Conservation (phyloP, 2,329 filamentous ascomycete genomes). For the Cytospora schulzeri region DNA sequence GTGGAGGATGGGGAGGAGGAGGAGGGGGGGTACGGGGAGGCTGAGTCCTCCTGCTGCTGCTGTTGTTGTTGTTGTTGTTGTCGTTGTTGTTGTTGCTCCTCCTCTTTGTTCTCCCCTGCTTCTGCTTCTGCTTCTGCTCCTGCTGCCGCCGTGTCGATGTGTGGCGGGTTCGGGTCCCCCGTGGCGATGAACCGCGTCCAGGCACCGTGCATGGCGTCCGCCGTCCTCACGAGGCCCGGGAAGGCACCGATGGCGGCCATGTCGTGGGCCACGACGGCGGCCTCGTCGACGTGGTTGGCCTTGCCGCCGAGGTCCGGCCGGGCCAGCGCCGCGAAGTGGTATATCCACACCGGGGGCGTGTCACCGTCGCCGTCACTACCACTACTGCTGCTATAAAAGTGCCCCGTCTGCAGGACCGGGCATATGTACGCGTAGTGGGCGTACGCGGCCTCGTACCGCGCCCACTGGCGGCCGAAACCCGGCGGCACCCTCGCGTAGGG, state of each 20-base stretch:
- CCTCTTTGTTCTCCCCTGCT: too few relatives aligned
- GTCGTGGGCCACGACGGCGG: conserved; percentile 47
- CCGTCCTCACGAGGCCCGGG: conserved; percentile 42
- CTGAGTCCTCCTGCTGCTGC: background rate
- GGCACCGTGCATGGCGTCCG: conserved; percentile 46
- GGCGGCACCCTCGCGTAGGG: conserved; percentile 43
- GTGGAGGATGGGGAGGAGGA: background rate
- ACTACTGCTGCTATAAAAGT: conserved; percentile 40
- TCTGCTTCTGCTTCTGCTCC: conserved; percentile 13
- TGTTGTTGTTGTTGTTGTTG: too few relatives aligned
- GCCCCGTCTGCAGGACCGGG: conserved; percentile 62
- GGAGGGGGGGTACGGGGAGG: background rate
- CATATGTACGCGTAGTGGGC: conserved; percentile 67
- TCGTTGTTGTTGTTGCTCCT: too few relatives aligned
- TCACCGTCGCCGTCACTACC: background rate
- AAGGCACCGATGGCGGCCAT: conserved; percentile 37
- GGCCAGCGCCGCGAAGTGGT: conserved; percentile 56
- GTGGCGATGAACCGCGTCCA: conserved; percentile 43
- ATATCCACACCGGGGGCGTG: conserved; percentile 34
- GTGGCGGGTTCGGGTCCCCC: conserved; percentile 27
- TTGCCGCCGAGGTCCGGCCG: conserved; percentile 33
- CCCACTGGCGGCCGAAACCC: conserved; percentile 56
- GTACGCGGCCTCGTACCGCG: conserved; percentile 61
- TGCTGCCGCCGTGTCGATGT: conserved; percentile 24
- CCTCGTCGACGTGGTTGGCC: conserved; percentile 53